Base-by-base conservation (phyloP, 805 yeast genomes). In the Citeromyces matritensis region DNA sequence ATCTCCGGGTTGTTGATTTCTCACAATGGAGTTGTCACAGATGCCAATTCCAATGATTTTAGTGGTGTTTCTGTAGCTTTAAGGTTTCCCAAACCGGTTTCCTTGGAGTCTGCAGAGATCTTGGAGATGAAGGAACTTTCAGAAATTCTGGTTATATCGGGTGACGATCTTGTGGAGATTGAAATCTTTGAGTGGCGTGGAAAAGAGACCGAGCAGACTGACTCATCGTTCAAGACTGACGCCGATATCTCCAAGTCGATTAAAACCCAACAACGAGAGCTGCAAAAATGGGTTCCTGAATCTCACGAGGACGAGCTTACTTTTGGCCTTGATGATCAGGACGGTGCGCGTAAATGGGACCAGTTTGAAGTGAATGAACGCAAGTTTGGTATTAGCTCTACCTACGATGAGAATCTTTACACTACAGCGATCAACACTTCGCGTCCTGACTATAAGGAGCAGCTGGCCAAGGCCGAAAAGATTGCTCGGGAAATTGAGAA, bases 361-460 rank as follows among this genome's bases (percentile, higher is more conserved):
- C 98, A 91, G 58, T 91, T 91, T 55, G 79, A 81, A 33, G 88
- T 73, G n/a, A 91, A 91, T 53, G 79, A 82, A 49, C 67, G 73
- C 35, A 78, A 81, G 54, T 91, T 91, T 51, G 96, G 96, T 25
- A 77, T 91, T 30, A 76, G 70, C 40, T 76, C 95, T 0, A 68
- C 83, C 23, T 80, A 67, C 50, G 88, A 86, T 49, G 97, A 88
- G 54, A 73, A 74, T 49, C 58, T 79, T 38, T 88, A 88, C 55
- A 88, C 97, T 15, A 85, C 95, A 0, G 70, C 69, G 39, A 56
- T 79, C 48, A 51, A 85, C 45, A 77, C 62, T 33, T 51, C 63
- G 28, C 80, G 77, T 38, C 91, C 94, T 9, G 82, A 81, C 41
- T 91, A 71, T 51, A 53, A 62, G 30, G 65, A 67, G 43, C 64